Evolutionary conservation across 495 filamentous ascomycete species (phyloP).

Genomic region (Xylaria grammica): DNA sequence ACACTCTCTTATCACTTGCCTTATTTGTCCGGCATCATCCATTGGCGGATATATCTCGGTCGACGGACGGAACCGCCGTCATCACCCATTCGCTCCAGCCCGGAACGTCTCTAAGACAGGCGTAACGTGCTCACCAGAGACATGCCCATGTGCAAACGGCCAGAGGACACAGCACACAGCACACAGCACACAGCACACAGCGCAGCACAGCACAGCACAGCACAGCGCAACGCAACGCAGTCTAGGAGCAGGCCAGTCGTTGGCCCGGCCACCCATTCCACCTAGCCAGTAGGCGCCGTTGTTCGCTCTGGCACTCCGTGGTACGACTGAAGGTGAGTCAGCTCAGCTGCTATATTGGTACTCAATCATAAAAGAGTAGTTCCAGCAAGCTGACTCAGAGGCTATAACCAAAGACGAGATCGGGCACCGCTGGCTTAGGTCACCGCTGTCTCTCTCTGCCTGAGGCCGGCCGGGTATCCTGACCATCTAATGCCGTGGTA

Average conservation of each 20-base stretch:
- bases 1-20: constrained; percentile 4
- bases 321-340: constrained; percentile 34
- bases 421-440: constrained; percentile 23
- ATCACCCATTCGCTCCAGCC: constrained; percentile 2
- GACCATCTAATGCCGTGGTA: constrained; percentile 21
- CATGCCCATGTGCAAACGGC: constrained; percentile 10
- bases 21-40: neutral
- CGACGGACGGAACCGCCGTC: constrained; percentile 15
- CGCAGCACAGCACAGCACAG: neutral
- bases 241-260: neutral
- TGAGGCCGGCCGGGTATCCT: constrained; percentile 21
- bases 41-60: constrained; percentile 12
- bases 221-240: neutral
- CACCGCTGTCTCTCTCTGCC: constrained; percentile 25
- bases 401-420: constrained; percentile 29
- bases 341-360: constrained; percentile 26
- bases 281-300: constrained; percentile 22
- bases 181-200: neutral
- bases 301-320: constrained; percentile 26
- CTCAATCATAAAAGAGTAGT: constrained; percentile 19
- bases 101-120: constrained; percentile 23
- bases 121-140: neutral
- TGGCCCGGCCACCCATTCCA: constrained; percentile 5
- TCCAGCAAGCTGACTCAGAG: constrained; percentile 38
- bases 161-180: neutral